phyloP scores from a whole-genome alignment of 2,329 filamentous ascomycete genomes.

The Colletotrichum paranaense region DNA sequence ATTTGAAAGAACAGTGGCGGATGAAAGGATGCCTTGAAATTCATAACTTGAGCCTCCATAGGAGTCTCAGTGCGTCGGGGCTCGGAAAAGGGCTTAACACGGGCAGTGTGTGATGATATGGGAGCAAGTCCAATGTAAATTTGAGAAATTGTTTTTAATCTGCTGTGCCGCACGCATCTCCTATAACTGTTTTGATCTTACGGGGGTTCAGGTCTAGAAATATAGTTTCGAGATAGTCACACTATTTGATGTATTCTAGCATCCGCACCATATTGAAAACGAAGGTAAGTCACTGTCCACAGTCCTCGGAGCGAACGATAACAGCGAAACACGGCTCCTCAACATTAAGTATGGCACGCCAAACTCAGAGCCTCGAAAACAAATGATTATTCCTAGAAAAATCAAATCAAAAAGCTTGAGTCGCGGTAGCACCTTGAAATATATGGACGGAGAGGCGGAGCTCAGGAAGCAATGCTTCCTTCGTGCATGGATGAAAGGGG shows the following conservation, averaged over 20 bases:
- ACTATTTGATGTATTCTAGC: not conserved
- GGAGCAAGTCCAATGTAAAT: not conserved
- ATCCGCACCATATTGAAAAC: too few species aligned
- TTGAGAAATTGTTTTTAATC: too few species aligned
- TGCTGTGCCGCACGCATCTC: not conserved
- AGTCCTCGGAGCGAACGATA: too few species aligned
- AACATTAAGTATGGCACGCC: not conserved
- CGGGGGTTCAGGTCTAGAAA: not conserved
- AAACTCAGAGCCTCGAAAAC: too few species aligned
- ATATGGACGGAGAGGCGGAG: slow-evolving; percentile 14
- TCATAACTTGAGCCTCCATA: not conserved
- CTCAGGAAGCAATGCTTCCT: slow-evolving; percentile 1
- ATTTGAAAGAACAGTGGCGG: too few species aligned
- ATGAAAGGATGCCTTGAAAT: too few species aligned
- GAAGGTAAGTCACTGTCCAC: too few species aligned
- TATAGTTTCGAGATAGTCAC: not conserved
- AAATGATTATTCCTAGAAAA: too few species aligned
- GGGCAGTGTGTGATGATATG: not conserved
- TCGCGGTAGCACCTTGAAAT: not conserved
- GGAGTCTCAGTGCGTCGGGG: not conserved
- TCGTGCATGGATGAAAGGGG: not conserved
- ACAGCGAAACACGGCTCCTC: too few species aligned
- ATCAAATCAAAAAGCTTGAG: not conserved
- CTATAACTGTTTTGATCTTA: not conserved
- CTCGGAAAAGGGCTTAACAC: not conserved